A percentile compares a stretch with the other conserved stretches of the same genome.
phyloP scores from a whole-genome alignment of 371 early-diverging fungal species.

The Umbelopsis sp. region DNA sequence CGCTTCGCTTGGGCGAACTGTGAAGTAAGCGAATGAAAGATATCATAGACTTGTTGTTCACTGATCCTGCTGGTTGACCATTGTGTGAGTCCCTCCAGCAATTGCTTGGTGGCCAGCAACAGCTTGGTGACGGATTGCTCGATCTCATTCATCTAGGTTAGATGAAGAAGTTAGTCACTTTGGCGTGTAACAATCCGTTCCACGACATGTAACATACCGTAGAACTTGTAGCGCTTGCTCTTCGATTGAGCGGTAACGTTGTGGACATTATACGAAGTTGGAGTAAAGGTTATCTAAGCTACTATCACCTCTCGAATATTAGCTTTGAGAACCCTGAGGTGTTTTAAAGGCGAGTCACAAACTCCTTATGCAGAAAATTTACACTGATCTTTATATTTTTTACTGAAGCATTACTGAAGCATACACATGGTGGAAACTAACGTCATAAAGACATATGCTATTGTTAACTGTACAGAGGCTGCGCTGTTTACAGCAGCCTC shows the following conservation, averaged over 20 bases:
- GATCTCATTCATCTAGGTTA: slow-evolving; percentile 47
- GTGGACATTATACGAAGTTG: slow-evolving; percentile 15
- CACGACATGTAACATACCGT: neutral
- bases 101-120: slow-evolving; percentile 56
- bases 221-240: slow-evolving; percentile 11
- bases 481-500: neutral
- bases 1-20: slow-evolving; percentile 50
- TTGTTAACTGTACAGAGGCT: neutral
- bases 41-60: slow-evolving; percentile 52
- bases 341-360: slow-evolving; percentile 5
- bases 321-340: neutral
- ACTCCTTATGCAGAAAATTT: too few relatives aligned
- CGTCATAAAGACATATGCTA: neutral
- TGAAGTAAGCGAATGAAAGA: slow-evolving; percentile 46
- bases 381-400: neutral
- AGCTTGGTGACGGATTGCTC: slow-evolving; percentile 57
- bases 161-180: too few relatives aligned
- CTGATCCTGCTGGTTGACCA: slow-evolving; percentile 51
- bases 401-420: neutral
- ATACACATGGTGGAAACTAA: neutral
- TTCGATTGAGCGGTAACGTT: slow-evolving; percentile 2
- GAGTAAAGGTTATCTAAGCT: too few relatives aligned
- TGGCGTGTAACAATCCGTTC: neutral
- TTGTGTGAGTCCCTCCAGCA: slow-evolving; percentile 57
- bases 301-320: too few relatives aligned